A percentile compares a stretch with the other conserved stretches of the same genome.
Evolutionary conservation across 352 stramenopile species (phyloP).

Genomic region (Bremia lactucae): DNA sequence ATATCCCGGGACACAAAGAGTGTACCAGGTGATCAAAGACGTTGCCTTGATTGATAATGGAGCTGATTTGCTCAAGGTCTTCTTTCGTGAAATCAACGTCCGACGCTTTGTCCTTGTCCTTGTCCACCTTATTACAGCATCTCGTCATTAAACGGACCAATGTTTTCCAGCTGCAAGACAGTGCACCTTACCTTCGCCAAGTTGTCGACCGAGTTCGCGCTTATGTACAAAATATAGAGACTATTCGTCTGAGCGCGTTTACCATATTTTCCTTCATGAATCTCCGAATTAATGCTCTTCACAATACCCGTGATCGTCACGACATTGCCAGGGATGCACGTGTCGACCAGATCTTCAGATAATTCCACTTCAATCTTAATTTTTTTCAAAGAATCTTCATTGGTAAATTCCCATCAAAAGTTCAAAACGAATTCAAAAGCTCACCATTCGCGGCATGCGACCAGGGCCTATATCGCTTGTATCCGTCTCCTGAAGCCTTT

Average conservation of each 20-base stretch:
- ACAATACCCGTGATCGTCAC: conserved; percentile 90
- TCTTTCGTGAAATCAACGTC: conserved; percentile 81
- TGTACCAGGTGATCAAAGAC: conserved; percentile 92
- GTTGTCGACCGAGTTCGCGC: conserved; percentile 85
- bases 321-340: conserved; percentile 91
- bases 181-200: conserved; percentile 32
- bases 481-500: conserved; percentile 86
- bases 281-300: conserved; percentile 90
- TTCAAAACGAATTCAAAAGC: too few relatives aligned
- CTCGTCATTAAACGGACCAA: neutral
- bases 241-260: conserved; percentile 87
- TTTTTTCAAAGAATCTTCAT: neutral
- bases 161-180: neutral
- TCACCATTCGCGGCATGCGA: conserved; percentile 78
- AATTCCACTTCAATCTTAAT: conserved; percentile 79
- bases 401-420: too few relatives aligned
- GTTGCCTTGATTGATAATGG: conserved; percentile 81
- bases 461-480: conserved; percentile 80
- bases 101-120: conserved; percentile 40
- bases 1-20: conserved; percentile 93
- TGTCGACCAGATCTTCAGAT: conserved; percentile 89
- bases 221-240: conserved; percentile 92
- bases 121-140: conserved; percentile 16
- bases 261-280: conserved; percentile 78
- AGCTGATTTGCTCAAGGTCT: conserved; percentile 86